These are phyloP conservation scores for Echinosphaeria canescens DNA, from an alignment of 2,329 filamentous ascomycete genomes.

Conservation along the genomic window DNA sequence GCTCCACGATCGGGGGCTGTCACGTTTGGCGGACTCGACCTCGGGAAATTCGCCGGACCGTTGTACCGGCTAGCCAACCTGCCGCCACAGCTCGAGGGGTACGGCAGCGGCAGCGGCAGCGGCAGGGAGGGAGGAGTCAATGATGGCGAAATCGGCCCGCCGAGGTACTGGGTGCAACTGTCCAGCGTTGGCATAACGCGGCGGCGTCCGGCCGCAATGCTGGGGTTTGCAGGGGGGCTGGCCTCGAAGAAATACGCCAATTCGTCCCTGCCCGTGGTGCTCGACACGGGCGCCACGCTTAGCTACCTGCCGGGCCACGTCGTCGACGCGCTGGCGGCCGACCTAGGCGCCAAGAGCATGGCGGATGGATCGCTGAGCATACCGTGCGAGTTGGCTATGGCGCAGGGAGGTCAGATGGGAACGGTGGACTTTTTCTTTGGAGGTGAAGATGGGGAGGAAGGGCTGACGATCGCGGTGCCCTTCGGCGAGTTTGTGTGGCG, in stretches of 20 bases:
- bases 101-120: no score
- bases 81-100: conserved; percentile 4
- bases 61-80: conserved; percentile 21
- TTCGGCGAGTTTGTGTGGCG: conserved; percentile 27
- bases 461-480: conserved; percentile 17
- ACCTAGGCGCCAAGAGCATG: conserved; percentile 18
- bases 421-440: conserved; percentile 26
- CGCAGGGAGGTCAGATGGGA: no score
- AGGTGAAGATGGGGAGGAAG: no score
- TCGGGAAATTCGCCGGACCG: conserved; percentile 24
- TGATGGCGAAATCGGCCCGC: conserved; percentile 5
- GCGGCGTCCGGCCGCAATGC: no score
- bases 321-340: conserved; percentile 17
- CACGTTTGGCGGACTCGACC: conserved; percentile 30
- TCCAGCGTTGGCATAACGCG: conserved; percentile 8
- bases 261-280: conserved; percentile 9
- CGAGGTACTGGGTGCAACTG: conserved; percentile 14
- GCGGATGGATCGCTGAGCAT: conserved; percentile 19
- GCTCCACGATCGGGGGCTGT: conserved; percentile 21
- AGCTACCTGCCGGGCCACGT: conserved; percentile 19
- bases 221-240: no score
- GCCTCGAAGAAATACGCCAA: conserved; percentile 5
- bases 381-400: conserved; percentile 16
- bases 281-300: conserved; percentile 30
- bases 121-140: no score